Base-by-base conservation (phyloP, 371 early-diverging fungal species). In the Mortierella polycephala region DNA sequence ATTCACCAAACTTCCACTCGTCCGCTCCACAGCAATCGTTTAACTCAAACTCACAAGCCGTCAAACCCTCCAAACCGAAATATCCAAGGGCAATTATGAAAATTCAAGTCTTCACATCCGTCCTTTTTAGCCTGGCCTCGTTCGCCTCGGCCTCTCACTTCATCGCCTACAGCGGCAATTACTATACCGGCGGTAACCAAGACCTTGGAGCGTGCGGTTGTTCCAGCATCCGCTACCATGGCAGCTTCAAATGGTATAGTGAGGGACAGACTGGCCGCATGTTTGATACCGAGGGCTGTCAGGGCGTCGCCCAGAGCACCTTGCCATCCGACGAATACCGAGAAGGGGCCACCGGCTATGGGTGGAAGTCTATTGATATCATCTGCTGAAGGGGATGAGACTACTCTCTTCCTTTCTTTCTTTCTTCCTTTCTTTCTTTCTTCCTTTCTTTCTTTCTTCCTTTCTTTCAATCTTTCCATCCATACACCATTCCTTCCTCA, bases 321-420 rank as follows among this genome's bases (percentile, higher is more conserved):
- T 30, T 55, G 40, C 39, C 56, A 2, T 12, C 13, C 30, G 13
- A 56, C 37, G 16, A 56, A 11, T 9, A 40, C 39, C 13, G 14
- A 16, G 39, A 56, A 12, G 40, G 39, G 4, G 7, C 12, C 9
- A 37, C 10, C 30, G 16, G 56, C 56, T 56, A 23, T 39, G 41
- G 39, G 11, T 39, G 56, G 39, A 20, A 56, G 30, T 56, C 56
- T 11, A 39, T 56, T 56, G 56, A 56, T 37, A 56, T 56, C 37
- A 39, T 56, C 7, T 56, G 56, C 13, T 55, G 37, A 55, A 30
- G 30, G 30, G 30, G 30, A 30, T 30, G 30, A 30, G 30, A 4
- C 30, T 2, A 30, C 30, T 30, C 30, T 30, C 30, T 30, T 30
- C 4, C 30, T 4, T 30, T 30, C 30, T 30, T 30, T 30, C 30